A percentile compares a stretch with the other conserved stretches of the same genome.
Conservation (phyloP, 2,329 filamentous ascomycete genomes). For the Orbilia quercus region DNA sequence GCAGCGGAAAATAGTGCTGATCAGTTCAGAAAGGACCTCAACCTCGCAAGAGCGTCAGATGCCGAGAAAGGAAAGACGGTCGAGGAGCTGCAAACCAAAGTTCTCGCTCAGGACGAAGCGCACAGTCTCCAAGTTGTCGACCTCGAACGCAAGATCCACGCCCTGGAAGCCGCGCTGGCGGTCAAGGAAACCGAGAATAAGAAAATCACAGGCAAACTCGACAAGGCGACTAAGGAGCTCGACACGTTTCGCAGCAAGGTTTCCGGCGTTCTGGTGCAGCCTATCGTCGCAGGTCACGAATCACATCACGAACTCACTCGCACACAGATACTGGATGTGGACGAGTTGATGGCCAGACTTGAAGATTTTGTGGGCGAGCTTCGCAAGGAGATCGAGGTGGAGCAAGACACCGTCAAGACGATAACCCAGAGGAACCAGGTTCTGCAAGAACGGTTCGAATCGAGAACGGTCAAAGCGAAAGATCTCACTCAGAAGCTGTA, state of each 20-base stretch:
- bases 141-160: constrained; percentile 78
- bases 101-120: constrained; percentile 16
- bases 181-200: constrained; percentile 48
- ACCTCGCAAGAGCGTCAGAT: constrained; percentile 66
- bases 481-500: constrained; percentile 87
- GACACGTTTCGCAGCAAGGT: constrained; percentile 41
- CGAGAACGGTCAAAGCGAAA: constrained; percentile 78
- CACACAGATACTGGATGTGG: constrained; percentile 52
- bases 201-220: constrained; percentile 37
- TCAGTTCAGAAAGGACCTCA: constrained; percentile 71
- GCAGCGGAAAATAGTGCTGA: constrained; percentile 68
- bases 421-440: constrained; percentile 68
- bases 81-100: constrained; percentile 64
- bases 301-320: constrained; percentile 45
- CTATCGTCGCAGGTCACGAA: constrained; percentile 32
- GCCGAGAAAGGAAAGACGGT: constrained; percentile 69
- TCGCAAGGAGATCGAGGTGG: constrained; percentile 64
- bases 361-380: constrained; percentile 62
- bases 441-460: constrained; percentile 72
- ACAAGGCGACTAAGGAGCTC: constrained; percentile 49
- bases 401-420: constrained; percentile 66
- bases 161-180: constrained; percentile 74
- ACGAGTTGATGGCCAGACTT: constrained; percentile 63
- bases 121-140: constrained; percentile 74
- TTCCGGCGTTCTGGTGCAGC: constrained; percentile 33